phyloP scores from a whole-genome alignment of 495 filamentous ascomycete genomes.

The Thermochaetoides thermophila region DNA sequence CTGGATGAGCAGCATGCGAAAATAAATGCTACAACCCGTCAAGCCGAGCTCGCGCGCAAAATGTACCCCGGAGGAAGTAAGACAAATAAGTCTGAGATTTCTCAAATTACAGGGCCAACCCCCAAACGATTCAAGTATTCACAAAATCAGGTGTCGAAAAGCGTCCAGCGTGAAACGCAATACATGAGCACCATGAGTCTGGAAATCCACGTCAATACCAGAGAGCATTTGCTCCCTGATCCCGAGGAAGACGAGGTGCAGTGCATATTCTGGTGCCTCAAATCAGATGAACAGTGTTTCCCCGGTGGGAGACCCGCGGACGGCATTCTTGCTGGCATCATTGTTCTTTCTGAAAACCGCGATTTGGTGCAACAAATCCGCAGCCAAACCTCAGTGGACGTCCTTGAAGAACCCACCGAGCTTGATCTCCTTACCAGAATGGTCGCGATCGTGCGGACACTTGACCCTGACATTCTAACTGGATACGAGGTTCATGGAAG shows the following conservation, averaged over 20 bases:
- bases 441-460: slow-evolving; percentile 67
- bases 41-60: slow-evolving; percentile 35
- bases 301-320: slow-evolving; percentile 18
- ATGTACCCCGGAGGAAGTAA: too few species aligned
- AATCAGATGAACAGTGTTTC: slow-evolving; percentile 45
- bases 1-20: slow-evolving; percentile 23
- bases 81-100: too few species aligned
- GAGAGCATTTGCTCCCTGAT: slow-evolving; percentile 65
- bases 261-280: slow-evolving; percentile 81
- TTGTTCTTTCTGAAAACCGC: slow-evolving; percentile 46
- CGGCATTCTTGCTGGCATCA: slow-evolving; percentile 40
- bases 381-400: slow-evolving; percentile 36
- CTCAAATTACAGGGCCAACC: slow-evolving; percentile 81
- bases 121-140: slow-evolving; percentile 85
- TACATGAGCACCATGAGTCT: slow-evolving; percentile 96
- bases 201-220: slow-evolving; percentile 87
- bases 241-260: slow-evolving; percentile 83
- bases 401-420: slow-evolving; percentile 64
- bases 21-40: slow-evolving; percentile 27
- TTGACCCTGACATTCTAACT: slow-evolving; percentile 87
- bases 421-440: slow-evolving; percentile 69
- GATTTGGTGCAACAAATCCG: slow-evolving; percentile 34
- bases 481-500: slow-evolving; percentile 89
- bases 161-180: slow-evolving; percentile 70
- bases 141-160: slow-evolving; percentile 58